These are phyloP conservation scores for Yamadazyma kitorensis DNA, from an alignment of 805 yeast species.

Conservation along the genomic window DNA sequence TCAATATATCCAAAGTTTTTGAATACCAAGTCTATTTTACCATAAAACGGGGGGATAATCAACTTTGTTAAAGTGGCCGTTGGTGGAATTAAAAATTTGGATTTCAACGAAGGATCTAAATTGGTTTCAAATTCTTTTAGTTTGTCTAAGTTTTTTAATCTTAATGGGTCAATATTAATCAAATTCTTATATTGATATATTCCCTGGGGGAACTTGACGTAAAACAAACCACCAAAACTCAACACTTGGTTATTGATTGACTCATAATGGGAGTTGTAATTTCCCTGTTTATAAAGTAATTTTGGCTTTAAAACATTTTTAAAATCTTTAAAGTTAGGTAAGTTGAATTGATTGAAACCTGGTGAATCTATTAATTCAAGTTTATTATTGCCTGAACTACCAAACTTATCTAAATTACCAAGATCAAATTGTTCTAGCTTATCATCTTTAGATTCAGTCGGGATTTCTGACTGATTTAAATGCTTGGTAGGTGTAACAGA, in stretches of 20 bases:
- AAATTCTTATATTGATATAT: conserved; percentile 33
- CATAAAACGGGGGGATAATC: conserved; percentile 68
- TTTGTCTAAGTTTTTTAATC: conserved; percentile 15
- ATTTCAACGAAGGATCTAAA: conserved; percentile 9
- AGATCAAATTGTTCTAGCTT: conserved; percentile 51
- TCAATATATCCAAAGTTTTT: conserved; percentile 64
- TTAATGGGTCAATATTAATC: conserved; percentile 62
- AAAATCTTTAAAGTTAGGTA: conserved; percentile 17
- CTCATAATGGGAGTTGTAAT: conserved; percentile 26
- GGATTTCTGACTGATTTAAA: too few relatives aligned
- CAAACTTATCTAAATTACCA: conserved; percentile 28
- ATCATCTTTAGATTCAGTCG: conserved; percentile 36
- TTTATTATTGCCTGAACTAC: neutral
- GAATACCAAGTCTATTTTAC: conserved; percentile 62
- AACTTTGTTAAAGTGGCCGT: conserved; percentile 33
- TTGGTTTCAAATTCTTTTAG: conserved; percentile 15
- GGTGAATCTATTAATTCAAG: conserved; percentile 13
- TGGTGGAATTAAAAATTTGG: conserved; percentile 12
- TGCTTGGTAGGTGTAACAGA: too few relatives aligned
- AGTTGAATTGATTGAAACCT: conserved; percentile 11
- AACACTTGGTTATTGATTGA: conserved; percentile 44
- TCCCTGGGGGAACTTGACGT: conserved; percentile 50
- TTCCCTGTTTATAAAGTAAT: conserved; percentile 27
- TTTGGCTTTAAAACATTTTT: conserved; percentile 28
- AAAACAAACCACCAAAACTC: conserved; percentile 62